Evolutionary conservation across 495 filamentous ascomycete genomes (phyloP).

Genomic region (Evansstolkia leycettana): DNA sequence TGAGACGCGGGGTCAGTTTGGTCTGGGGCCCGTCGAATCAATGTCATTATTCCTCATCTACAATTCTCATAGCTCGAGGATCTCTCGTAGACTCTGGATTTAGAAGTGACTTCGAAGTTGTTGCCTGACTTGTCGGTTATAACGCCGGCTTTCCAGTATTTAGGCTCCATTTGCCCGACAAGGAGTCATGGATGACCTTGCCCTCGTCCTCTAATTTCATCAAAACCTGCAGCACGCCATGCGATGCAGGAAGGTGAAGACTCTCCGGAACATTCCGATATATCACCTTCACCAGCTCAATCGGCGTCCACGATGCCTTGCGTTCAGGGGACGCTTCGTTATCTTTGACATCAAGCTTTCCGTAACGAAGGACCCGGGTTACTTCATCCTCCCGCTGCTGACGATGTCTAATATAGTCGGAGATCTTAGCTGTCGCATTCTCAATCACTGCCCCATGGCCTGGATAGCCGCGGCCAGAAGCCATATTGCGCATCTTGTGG

Average conservation of each 20-base stretch:
- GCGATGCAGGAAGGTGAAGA: conserved; percentile 60
- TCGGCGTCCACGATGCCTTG: conserved; percentile 43
- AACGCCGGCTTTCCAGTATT: conserved; percentile 20
- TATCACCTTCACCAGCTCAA: conserved; percentile 76
- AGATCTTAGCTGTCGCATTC: conserved; percentile 50
- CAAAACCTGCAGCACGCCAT: conserved; percentile 56
- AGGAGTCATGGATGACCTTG: conserved; percentile 36
- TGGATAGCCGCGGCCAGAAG: conserved; percentile 66
- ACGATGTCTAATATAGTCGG: conserved; percentile 75
- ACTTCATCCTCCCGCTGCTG: conserved; percentile 73
- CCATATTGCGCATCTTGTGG: conserved; percentile 52
- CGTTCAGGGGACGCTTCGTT: conserved; percentile 20
- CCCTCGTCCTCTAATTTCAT: conserved; percentile 58
- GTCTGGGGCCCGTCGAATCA: too few species aligned
- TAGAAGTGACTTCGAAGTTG: too few species aligned
- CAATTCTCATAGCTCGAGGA: too few species aligned
- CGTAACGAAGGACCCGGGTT: conserved; percentile 46
- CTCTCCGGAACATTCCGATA: conserved; percentile 68
- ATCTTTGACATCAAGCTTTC: conserved; percentile 18
- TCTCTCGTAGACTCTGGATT: too few species aligned
- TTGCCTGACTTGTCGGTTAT: conserved; percentile 4
- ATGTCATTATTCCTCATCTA: too few species aligned
- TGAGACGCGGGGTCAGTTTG: too few species aligned
- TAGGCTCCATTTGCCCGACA: conserved; percentile 42
- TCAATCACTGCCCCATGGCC: conserved; percentile 72